Conservation (phyloP, 768 basidiomycete genomes). For the Boletus edulis region DNA sequence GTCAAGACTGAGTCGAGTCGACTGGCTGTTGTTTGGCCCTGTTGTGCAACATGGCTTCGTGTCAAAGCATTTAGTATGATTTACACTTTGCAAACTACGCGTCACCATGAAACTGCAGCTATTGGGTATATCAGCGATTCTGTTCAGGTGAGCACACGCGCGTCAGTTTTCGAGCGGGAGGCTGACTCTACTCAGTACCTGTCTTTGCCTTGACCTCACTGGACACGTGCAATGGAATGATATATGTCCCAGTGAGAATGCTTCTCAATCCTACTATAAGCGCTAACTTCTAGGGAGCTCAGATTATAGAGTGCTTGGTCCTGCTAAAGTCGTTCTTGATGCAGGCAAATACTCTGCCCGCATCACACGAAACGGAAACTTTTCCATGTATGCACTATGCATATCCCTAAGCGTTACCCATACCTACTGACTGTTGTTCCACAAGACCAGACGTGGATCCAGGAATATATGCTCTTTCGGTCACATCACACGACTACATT, state of each 20-base stretch:
- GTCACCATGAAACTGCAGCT: slow-evolving; percentile 16
- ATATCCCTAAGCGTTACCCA: neutral
- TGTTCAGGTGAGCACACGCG: slow-evolving; percentile 13
- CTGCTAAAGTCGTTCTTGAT: slow-evolving; percentile 60
- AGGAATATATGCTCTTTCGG: slow-evolving; percentile 69
- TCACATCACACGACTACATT: slow-evolving; percentile 59
- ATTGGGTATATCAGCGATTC: slow-evolving; percentile 6
- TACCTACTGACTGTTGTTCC: slow-evolving; percentile 9
- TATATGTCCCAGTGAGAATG: slow-evolving; percentile 54
- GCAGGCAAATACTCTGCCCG: slow-evolving; percentile 52
- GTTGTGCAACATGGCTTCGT: slow-evolving; percentile 15
- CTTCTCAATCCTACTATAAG: slow-evolving; percentile 6
- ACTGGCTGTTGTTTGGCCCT: slow-evolving; percentile 22
- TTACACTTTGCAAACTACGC: neutral
- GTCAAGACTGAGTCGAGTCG: neutral
- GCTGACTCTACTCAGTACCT: slow-evolving; percentile 11
- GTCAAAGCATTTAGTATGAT: neutral
- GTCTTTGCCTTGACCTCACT: slow-evolving; percentile 50
- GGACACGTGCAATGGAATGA: slow-evolving; percentile 73
- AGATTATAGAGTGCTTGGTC: slow-evolving; percentile 45
- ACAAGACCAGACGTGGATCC: slow-evolving; percentile 62
- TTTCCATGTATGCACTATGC: slow-evolving; percentile 72
- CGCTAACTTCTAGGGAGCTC: slow-evolving; percentile 14
- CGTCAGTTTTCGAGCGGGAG: neutral
- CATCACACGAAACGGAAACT: slow-evolving; percentile 56